These are phyloP conservation scores for Phytopythium vexans DNA, from an alignment of 352 stramenopile species.

Conservation along the genomic window DNA sequence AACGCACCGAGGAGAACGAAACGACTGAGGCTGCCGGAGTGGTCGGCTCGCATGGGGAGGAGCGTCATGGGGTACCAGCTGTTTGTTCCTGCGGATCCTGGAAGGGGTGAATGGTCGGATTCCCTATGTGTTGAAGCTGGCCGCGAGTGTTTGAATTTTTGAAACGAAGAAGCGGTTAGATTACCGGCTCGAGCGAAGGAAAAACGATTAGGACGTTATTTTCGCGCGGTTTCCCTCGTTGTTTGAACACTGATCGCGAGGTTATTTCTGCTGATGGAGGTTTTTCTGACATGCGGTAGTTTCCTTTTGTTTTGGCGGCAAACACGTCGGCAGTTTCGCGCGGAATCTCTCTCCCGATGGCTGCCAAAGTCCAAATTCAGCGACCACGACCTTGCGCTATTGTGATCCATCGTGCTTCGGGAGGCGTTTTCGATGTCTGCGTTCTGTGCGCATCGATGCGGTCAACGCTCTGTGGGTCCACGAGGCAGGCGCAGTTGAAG, in stretches of 20 bases:
- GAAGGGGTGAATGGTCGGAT: background rate
- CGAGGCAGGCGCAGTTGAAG: no score
- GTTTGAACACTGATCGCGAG: background rate
- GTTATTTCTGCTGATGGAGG: conserved; percentile 1
- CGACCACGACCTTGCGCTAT: background rate
- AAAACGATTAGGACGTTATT: background rate
- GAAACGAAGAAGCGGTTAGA: conserved; percentile 1
- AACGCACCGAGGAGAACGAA: conserved; percentile 2
- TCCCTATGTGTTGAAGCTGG: background rate
- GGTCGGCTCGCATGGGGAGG: background rate
- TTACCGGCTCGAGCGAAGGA: background rate
- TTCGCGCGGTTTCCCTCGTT: background rate
- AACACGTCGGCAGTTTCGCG: conserved; percentile 3
- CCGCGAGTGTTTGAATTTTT: conserved; percentile 8
- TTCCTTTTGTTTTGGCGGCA: background rate
- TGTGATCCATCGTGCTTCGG: background rate
- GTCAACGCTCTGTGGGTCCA: no score
- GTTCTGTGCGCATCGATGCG: no score
- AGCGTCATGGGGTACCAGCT: background rate
- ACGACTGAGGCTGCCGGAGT: conserved; percentile 5
- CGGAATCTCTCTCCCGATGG: background rate
- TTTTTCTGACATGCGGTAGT: background rate
- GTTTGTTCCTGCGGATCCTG: background rate
- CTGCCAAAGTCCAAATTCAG: background rate
- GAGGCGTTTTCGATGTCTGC: no score